Percentiles rank a stretch among this genome's conserved stretches.
phyloP scores from a whole-genome alignment of 495 filamentous ascomycete genomes.

The Lasiosphaeris hirsuta region DNA sequence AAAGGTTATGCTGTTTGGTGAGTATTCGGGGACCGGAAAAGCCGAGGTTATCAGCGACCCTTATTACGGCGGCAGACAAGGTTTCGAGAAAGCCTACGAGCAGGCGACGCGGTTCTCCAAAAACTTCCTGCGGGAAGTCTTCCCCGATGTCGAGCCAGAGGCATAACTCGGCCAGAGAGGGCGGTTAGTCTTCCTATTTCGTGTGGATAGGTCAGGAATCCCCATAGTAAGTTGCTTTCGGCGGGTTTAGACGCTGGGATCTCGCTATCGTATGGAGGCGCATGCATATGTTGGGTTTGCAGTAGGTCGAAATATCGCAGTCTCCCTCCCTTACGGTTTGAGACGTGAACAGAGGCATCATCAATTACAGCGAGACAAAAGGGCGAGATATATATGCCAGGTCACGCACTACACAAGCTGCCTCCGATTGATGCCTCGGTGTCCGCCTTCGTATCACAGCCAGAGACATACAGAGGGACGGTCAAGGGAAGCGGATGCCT shows the following conservation, averaged over 20 bases:
- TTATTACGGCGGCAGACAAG: conserved; percentile 81
- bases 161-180: conserved; percentile 1
- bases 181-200: neutral
- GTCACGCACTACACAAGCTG: too few relatives aligned
- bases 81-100: conserved; percentile 82
- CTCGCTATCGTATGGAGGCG: too few relatives aligned
- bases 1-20: conserved; percentile 77
- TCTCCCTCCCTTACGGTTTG: neutral
- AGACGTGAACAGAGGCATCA: too few relatives aligned
- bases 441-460: neutral
- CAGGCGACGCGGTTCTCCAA: conserved; percentile 77
- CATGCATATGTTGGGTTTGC: neutral
- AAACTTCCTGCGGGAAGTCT: conserved; percentile 61
- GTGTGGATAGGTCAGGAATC: conserved; percentile 6
- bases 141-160: conserved; percentile 36
- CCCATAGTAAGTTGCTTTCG: neutral
- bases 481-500: neutral
- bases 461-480: neutral
- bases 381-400: too few relatives aligned
- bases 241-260: too few relatives aligned
- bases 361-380: too few relatives aligned
- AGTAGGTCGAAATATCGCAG: neutral
- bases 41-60: conserved; percentile 80
- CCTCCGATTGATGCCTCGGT: neutral
- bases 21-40: conserved; percentile 65